phyloP scores from a whole-genome alignment of 1,284 basidiomycete species.

The Limonomyces culmigenus region DNA sequence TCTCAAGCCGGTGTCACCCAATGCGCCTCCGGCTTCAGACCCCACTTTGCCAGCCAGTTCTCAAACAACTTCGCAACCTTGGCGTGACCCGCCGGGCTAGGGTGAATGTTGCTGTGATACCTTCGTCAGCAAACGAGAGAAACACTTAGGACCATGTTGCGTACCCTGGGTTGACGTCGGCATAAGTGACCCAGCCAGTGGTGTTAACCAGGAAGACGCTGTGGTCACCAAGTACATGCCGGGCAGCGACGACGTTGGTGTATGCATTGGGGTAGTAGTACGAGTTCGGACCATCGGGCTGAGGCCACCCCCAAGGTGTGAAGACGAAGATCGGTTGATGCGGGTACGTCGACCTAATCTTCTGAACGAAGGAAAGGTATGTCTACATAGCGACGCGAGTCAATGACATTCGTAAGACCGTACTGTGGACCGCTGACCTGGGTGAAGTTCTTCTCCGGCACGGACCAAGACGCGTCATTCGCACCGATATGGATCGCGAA shows the following conservation, averaged over 20 bases:
- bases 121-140: neutral
- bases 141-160: constrained; percentile 6
- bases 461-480: constrained; percentile 29
- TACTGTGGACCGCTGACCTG: constrained; percentile 19
- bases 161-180: constrained; percentile 33
- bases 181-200: constrained; percentile 35
- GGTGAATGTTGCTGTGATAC: constrained; percentile 26
- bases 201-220: constrained; percentile 37
- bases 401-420: neutral
- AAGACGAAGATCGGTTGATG: constrained; percentile 33
- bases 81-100: constrained; percentile 26
- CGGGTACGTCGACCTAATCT: constrained; percentile 26
- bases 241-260: constrained; percentile 22
- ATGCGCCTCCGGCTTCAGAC: constrained; percentile 11
- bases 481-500: constrained; percentile 35
- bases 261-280: constrained; percentile 35
- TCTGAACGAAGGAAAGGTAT: constrained; percentile 25
- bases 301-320: constrained; percentile 46
- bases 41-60: constrained; percentile 26
- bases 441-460: constrained; percentile 25
- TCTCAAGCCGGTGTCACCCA: no score
- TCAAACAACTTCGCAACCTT: constrained; percentile 31
- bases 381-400: constrained; percentile 15
- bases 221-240: constrained; percentile 24
- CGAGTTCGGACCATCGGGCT: constrained; percentile 23